Evolutionary conservation across 345 rosid genomes (phyloP), one percentile per base, ranked within the genome.

Genomic region (Syzygium aqueum): DNA sequence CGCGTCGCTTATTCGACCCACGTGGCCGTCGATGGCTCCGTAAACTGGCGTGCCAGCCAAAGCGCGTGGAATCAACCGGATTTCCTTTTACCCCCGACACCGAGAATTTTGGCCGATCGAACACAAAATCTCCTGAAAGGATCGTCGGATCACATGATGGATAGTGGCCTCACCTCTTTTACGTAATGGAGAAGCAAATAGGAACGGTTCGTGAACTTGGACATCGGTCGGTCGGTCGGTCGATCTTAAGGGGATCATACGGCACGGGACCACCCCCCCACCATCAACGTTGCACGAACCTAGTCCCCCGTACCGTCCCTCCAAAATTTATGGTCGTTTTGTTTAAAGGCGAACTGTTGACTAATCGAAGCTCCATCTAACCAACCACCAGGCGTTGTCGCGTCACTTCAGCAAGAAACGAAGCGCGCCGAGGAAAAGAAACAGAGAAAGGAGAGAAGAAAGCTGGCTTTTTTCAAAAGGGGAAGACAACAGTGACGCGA

Each of bases 81-180:
- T 73, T 5, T 33, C 49, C 21, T 2, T 12, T 3, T 10, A 16
- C 11, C 78, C 78, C 13, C 2, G 3, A 17, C 19, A 17, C 33
- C 17, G 78, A 67, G 78, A 17, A 67, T 67, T 65, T 67, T 17
- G 78, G 23, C 49, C 80, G 22, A 37, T 37, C 19, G 49, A 43
- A 43, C 7, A 1, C 22, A 33, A 37, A 19, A 12, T 61, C 19
- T 6, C 5, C 1, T 3, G 4, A 61, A 61, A 6, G 0, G 0
- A 57, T 25, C 28, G 27, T 73, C 49, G 49, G 49, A 37, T 10
- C 49, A 73, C 21, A 49, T 25, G 80, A 73, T 19, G 80, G 12
- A 33, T 21, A 19, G 78, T 17, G 77, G 77, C 77, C 43, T 65
- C 1, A 43, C 77, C 23, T 30, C 78, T 33, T 19, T 33, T 33